A percentile compares a stretch with the other conserved stretches of the same genome.
Evolutionary conservation across 176 grass and related monocot genomes (phyloP).

Genomic region (Bonia amplexicaulis): DNA sequence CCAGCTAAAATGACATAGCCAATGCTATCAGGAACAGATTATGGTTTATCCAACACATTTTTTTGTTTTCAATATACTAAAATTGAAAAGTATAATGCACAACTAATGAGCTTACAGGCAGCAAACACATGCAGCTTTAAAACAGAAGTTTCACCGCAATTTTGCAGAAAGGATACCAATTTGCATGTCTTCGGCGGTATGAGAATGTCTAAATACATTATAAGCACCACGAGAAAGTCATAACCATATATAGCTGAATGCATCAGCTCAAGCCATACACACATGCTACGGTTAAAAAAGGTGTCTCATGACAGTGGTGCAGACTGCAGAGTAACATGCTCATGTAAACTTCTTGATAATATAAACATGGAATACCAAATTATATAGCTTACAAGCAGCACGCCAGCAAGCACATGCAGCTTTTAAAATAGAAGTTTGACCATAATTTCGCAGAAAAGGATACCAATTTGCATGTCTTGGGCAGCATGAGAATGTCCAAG

Average conservation of each 20-base stretch:
- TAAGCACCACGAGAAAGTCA: neutral
- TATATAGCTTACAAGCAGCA: neutral
- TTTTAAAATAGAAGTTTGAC: neutral
- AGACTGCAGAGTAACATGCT: neutral
- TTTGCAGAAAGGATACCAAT: neutral
- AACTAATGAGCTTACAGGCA: slow-evolving; percentile 13
- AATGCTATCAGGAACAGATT: slow-evolving; percentile 26
- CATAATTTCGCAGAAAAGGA: neutral
- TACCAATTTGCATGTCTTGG: neutral
- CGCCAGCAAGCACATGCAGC: neutral
- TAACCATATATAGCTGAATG: neutral
- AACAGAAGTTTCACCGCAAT: neutral
- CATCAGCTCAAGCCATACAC: neutral
- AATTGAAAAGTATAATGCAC: slow-evolving; percentile 1
- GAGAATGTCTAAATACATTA: neutral
- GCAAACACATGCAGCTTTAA: neutral
- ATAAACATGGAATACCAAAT: neutral
- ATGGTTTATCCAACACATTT: neutral
- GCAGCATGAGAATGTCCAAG: neutral
- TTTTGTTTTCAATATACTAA: slow-evolving; percentile 1
- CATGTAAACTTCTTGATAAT: neutral
- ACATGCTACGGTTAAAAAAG: neutral
- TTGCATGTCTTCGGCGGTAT: neutral
- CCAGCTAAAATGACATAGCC: slow-evolving; percentile 52
- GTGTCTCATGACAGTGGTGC: neutral